A percentile compares a stretch with the other conserved stretches of the same genome.
These are phyloP conservation scores for Cynara cardunculus DNA, from an alignment of 129 eudicot genomes.

Conservation along the genomic window DNA sequence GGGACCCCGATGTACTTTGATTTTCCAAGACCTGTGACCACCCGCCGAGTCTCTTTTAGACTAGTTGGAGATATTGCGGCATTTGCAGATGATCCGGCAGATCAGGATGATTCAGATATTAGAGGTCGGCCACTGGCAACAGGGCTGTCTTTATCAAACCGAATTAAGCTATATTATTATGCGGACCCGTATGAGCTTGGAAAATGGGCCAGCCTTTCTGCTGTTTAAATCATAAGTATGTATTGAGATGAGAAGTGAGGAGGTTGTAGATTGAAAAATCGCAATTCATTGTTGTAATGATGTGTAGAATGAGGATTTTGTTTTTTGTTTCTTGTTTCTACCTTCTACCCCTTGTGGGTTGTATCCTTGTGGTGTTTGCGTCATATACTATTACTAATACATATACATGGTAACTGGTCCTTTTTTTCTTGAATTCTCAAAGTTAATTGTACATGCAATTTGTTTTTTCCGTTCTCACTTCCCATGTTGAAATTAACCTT, in stretches of 20 bases:
- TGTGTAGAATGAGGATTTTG: constrained; percentile 1
- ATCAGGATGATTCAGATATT: constrained; percentile 60
- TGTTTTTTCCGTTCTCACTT: too few species aligned
- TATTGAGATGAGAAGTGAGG: neutral
- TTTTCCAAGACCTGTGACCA: constrained; percentile 65
- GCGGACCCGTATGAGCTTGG: constrained; percentile 92
- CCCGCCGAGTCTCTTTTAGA: constrained; percentile 61
- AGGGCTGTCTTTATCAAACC: constrained; percentile 71
- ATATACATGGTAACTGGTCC: neutral
- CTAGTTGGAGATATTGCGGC: constrained; percentile 80
- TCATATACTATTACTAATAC: neutral
- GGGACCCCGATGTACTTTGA: constrained; percentile 90
- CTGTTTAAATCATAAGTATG: constrained; percentile 24
- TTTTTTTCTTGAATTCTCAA: neutral
- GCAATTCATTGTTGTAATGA: constrained; percentile 32
- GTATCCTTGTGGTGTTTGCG: neutral
- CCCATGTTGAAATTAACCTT: neutral
- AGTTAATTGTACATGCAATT: neutral
- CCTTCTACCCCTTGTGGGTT: neutral
- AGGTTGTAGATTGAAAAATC: neutral
- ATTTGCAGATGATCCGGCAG: constrained; percentile 81
- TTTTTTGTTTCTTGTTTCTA: neutral
- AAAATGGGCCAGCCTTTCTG: constrained; percentile 91
- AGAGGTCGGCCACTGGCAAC: constrained; percentile 50
- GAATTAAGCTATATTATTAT: constrained; percentile 67